These are phyloP conservation scores for Pestalotiopsis sp. DNA, from an alignment of 2,329 filamentous ascomycete genomes.

Conservation along the genomic window DNA sequence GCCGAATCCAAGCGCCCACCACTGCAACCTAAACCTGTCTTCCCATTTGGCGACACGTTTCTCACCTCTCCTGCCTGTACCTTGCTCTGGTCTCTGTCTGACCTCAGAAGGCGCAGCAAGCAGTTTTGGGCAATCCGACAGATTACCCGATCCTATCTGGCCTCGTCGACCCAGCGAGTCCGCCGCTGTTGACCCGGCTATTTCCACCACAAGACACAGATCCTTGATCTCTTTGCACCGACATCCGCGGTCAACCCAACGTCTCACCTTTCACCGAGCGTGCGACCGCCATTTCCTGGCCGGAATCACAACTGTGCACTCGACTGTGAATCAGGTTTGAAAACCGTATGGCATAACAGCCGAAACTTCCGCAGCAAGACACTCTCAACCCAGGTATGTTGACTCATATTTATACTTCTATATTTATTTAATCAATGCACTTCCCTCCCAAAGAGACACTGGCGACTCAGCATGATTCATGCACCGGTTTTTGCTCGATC, in stretches of 20 bases:
- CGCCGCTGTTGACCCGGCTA: neutral
- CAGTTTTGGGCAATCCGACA: neutral
- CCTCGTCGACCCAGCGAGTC: neutral
- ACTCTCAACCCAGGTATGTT: neutral
- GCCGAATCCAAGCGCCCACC: constrained; percentile 5
- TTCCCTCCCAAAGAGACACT: neutral
- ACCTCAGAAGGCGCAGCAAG: constrained; percentile 2
- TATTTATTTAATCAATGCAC: neutral
- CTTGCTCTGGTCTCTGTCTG: constrained; percentile 1
- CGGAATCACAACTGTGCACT: neutral
- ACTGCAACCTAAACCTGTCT: neutral
- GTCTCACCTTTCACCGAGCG: neutral
- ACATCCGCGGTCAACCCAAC: neutral
- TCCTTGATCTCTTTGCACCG: neutral
- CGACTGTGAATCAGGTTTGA: neutral
- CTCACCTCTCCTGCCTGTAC: neutral
- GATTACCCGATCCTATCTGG: neutral
- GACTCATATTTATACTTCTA: neutral
- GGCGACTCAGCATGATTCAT: neutral
- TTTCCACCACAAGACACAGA: neutral
- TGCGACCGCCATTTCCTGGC: neutral
- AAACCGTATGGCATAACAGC: neutral
- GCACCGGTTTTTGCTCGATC: neutral
- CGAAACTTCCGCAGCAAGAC: neutral
- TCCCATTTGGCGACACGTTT: neutral